Conservation (phyloP, 306 rosid species). For the Quercus variabilis region DNA sequence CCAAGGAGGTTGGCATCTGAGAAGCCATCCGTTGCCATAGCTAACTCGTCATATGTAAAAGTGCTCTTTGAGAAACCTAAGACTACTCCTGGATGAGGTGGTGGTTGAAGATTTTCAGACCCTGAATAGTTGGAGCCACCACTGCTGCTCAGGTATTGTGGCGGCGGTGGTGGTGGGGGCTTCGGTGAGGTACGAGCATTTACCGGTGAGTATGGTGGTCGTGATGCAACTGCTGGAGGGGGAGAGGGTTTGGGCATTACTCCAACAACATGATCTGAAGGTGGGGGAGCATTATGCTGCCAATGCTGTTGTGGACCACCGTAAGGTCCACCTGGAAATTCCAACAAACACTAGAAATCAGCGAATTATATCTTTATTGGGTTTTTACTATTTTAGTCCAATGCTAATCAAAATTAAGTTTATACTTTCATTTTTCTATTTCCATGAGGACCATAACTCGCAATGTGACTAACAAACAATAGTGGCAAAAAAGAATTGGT, state of each 20-base stretch:
- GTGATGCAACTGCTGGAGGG: constrained; percentile 50
- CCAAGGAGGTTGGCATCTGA: constrained; percentile 95
- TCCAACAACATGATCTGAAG: constrained; percentile 39
- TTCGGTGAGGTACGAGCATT: background rate
- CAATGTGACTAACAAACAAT: background rate
- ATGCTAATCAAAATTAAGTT: background rate
- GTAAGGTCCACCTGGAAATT: constrained; percentile 53
- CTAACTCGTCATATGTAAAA: constrained; percentile 77
- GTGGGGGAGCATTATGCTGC: constrained; percentile 75
- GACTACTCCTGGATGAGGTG: constrained; percentile 65
- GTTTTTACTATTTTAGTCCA: background rate
- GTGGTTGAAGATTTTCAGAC: constrained; percentile 54
- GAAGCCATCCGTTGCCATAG: constrained; percentile 91
- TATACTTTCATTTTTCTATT: background rate
- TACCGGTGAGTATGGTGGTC: constrained; percentile 47
- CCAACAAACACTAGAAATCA: constrained; percentile 8
- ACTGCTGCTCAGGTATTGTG: constrained; percentile 60
- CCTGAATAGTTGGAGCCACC: constrained; percentile 90
- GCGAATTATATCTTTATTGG: background rate
- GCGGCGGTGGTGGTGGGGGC: constrained; percentile 35
- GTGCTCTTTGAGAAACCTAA: constrained; percentile 72
- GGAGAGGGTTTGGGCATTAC: constrained; percentile 58
- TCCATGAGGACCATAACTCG: background rate
- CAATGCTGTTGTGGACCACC: constrained; percentile 58
- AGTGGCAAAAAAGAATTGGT: background rate